Percentiles rank a stretch among this genome's conserved stretches.
These are phyloP conservation scores for Chlamydomonas eustigma DNA, from an alignment of 139 green algal species.

Conservation along the genomic window DNA sequence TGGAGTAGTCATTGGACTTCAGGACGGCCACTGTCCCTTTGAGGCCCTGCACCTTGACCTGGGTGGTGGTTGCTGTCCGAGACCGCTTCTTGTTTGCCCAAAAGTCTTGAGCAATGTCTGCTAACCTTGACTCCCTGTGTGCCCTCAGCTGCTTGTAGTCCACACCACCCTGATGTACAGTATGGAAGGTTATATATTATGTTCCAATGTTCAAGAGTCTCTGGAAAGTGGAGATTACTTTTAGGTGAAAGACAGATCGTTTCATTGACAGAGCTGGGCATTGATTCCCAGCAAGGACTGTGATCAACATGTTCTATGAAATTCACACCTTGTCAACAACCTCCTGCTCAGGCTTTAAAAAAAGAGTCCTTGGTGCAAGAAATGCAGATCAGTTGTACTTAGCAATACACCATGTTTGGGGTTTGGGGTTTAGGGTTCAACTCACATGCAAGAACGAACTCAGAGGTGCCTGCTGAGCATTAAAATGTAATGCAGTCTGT, in stretches of 20 bases:
- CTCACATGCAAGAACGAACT: not conserved
- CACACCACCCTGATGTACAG: not conserved
- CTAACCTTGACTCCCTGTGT: not conserved
- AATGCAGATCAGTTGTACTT: too few relatives aligned
- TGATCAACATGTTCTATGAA: too few relatives aligned
- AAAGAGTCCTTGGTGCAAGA: too few relatives aligned
- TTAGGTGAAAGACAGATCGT: too few relatives aligned
- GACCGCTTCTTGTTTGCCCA: conserved; percentile 26
- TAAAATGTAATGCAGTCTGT: not conserved
- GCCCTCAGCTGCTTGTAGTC: conserved; percentile 29
- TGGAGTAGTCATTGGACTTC: conserved; percentile 53
- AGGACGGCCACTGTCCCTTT: conserved; percentile 33
- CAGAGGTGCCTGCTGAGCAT: not conserved
- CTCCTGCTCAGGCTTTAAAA: too few relatives aligned
- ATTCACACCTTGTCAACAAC: too few relatives aligned
- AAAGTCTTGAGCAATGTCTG: conserved; percentile 42
- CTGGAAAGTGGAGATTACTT: too few relatives aligned
- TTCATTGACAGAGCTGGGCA: too few relatives aligned
- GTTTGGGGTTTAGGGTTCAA: too few relatives aligned
- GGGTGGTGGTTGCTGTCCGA: conserved; percentile 5
- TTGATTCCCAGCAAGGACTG: too few relatives aligned
- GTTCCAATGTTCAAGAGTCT: not conserved
- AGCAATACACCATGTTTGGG: too few relatives aligned
- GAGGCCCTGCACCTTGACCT: conserved; percentile 7
- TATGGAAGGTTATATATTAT: not conserved